Evolutionary conservation across 2,329 filamentous ascomycete genomes (phyloP).

Genomic region (Pestalotiopsis fici): DNA sequence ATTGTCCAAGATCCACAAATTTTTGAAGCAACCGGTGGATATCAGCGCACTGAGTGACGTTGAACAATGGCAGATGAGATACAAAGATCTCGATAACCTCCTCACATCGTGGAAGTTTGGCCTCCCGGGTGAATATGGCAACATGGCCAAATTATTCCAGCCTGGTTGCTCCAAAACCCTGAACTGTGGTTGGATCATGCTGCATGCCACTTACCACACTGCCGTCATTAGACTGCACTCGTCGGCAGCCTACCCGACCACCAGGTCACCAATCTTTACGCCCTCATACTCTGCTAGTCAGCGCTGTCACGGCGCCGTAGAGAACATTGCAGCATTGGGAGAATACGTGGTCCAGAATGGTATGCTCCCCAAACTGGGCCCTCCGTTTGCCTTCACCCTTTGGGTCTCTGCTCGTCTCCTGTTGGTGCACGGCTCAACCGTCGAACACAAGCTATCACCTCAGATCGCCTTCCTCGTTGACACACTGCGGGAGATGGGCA

Average conservation of each 20-base stretch:
- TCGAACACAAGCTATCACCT: constrained; percentile 78
- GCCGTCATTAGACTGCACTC: constrained; percentile 89
- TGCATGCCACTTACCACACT: constrained; percentile 88
- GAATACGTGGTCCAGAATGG: constrained; percentile 76
- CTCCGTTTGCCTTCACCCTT: constrained; percentile 87
- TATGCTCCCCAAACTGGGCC: constrained; percentile 78
- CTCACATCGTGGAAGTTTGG: constrained; percentile 83
- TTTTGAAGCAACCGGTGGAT: constrained; percentile 85
- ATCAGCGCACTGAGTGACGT: constrained; percentile 84
- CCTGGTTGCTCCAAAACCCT: constrained; percentile 67
- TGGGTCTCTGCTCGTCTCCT: constrained; percentile 89
- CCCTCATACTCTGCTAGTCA: constrained; percentile 85
- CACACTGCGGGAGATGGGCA: constrained; percentile 77
- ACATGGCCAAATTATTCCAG: constrained; percentile 78
- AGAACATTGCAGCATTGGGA: constrained; percentile 77
- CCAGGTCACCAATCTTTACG: constrained; percentile 84
- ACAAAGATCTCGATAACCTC: constrained; percentile 80
- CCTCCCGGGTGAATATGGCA: constrained; percentile 80
- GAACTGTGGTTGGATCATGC: constrained; percentile 86
- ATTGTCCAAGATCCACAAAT: constrained; percentile 83
- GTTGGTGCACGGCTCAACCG: constrained; percentile 87
- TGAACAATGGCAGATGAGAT: constrained; percentile 85
- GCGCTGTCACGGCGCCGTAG: constrained; percentile 79
- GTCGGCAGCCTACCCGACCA: constrained; percentile 89
- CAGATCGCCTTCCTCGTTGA: constrained; percentile 83